Evolutionary conservation across 306 rosid genomes (phyloP).

Genomic region (Canavalia gladiata): DNA sequence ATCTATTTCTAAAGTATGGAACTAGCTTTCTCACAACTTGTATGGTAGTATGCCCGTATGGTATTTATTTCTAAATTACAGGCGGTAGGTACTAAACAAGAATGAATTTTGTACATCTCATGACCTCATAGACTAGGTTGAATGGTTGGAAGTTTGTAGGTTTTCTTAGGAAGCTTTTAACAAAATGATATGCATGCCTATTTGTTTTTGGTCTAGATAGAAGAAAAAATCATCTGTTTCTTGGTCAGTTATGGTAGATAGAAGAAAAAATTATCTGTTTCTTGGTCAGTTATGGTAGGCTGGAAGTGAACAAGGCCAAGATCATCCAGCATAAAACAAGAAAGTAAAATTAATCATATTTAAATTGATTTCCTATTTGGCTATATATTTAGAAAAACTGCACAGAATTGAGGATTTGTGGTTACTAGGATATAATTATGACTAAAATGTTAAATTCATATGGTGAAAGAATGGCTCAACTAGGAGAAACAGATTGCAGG

Average conservation of each 20-base stretch:
- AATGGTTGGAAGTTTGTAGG: neutral
- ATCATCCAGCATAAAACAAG: constrained; percentile 15
- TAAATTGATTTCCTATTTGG: neutral
- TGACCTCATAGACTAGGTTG: constrained; percentile 9
- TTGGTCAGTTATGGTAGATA: constrained; percentile 12
- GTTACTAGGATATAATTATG: constrained; percentile 23
- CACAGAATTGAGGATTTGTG: neutral
- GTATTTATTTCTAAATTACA: neutral
- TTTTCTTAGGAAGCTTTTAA: neutral
- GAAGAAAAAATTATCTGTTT: neutral
- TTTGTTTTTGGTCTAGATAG: neutral
- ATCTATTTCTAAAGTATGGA: neutral
- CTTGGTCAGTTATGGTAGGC: constrained; percentile 19
- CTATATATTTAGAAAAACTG: neutral
- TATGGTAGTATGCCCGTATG: neutral
- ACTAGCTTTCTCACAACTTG: constrained; percentile 3
- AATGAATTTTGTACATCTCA: constrained; percentile 6
- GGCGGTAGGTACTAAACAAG: neutral
- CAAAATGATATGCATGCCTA: constrained; percentile 11
- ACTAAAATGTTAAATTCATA: constrained; percentile 20
- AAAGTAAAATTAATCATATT: neutral
- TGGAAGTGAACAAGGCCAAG: constrained; percentile 23
- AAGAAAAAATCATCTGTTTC: neutral
- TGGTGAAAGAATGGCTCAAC: constrained; percentile 8
- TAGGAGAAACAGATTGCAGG: constrained; percentile 4